A percentile compares a stretch with the other conserved stretches of the same genome.
Evolutionary conservation across 169 alveolate genomes (phyloP).

Genomic region (Plasmodium gallinaceum): DNA sequence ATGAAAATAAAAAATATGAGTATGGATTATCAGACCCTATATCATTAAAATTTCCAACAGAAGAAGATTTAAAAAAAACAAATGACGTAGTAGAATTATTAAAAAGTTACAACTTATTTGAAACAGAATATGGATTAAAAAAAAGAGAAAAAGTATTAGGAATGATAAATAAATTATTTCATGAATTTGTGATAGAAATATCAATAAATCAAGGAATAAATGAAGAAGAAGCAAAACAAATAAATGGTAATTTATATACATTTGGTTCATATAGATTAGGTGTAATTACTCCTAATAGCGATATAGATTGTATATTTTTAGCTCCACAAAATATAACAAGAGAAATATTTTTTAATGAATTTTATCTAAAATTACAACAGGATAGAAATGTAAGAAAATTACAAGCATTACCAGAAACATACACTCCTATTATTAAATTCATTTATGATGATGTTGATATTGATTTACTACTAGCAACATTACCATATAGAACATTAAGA

Average conservation of each 20-base stretch:
- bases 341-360: constrained; percentile 93
- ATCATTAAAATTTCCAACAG: constrained; percentile 84
- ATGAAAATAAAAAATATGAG: constrained; percentile 46
- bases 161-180: constrained; percentile 90
- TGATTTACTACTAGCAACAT: constrained; percentile 96
- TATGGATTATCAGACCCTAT: constrained; percentile 87
- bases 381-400: constrained; percentile 93
- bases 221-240: constrained; percentile 91
- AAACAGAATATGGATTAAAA: constrained; percentile 91
- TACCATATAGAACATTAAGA: constrained; percentile 88
- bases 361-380: constrained; percentile 91
- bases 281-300: constrained; percentile 97
- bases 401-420: constrained; percentile 96
- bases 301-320: constrained; percentile 98
- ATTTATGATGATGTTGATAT: constrained; percentile 94
- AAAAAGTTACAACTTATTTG: constrained; percentile 89
- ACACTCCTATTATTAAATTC: constrained; percentile 97
- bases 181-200: constrained; percentile 90
- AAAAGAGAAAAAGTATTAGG: constrained; percentile 92
- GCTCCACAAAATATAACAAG: constrained; percentile 96
- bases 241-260: constrained; percentile 94
- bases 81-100: constrained; percentile 86
- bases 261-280: constrained; percentile 98
- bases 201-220: constrained; percentile 89
- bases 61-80: constrained; percentile 86